These are phyloP conservation scores for Hibiscus mutabilis DNA, from an alignment of 345 rosid species.

Conservation along the genomic window DNA sequence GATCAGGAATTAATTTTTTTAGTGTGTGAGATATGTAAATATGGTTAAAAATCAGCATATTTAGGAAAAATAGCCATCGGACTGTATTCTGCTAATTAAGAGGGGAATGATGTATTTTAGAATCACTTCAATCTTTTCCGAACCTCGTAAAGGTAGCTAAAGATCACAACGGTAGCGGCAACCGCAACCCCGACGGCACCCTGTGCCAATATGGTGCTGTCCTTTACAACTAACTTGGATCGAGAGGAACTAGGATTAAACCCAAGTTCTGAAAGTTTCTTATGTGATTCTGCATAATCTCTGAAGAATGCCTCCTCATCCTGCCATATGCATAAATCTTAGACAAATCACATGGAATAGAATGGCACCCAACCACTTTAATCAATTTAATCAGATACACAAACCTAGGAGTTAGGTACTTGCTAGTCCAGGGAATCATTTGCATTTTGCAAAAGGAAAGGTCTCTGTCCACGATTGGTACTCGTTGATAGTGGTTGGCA, in stretches of 20 bases:
- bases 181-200: conserved; percentile 79
- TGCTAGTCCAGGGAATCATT: neutral
- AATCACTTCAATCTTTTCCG: conserved; percentile 56
- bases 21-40: no score
- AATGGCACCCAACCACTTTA: conserved; percentile 3
- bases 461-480: neutral
- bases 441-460: neutral
- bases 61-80: no score
- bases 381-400: neutral
- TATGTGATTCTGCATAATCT: conserved; percentile 70
- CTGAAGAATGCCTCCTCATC: conserved; percentile 81
- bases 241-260: conserved; percentile 42
- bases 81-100: no score
- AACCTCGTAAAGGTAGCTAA: conserved; percentile 74
- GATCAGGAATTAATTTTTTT: no score
- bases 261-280: conserved; percentile 89
- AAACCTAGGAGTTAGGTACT: conserved; percentile 6
- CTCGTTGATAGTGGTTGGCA: neutral
- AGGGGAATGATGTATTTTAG: no score
- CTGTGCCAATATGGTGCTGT: conserved; percentile 57
- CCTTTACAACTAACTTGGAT: conserved; percentile 32
- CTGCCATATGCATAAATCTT: conserved; percentile 27
- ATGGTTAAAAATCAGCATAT: no score
- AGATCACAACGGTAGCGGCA: conserved; percentile 73
- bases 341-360: neutral